Evolutionary conservation across 169 alveolate genomes (phyloP), one percentile per base, ranked within the genome.

Genomic region (Babesia ovis): DNA sequence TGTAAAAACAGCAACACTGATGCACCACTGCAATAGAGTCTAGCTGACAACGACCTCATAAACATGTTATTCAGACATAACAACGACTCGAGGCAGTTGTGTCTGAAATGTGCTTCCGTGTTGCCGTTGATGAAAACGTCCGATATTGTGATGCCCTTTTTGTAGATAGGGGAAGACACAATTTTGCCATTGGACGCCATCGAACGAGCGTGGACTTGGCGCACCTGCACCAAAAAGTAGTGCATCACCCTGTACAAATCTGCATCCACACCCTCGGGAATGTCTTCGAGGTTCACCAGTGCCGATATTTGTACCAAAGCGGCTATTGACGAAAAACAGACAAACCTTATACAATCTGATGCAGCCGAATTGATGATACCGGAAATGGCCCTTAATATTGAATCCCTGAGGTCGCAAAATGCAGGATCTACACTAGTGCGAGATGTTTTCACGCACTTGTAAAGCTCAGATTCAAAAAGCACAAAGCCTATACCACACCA

Each of bases 401-500:
- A 5, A 34, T 37, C 48, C n/a, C 74, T 34, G 31, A 64, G 31
- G 39, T 27, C 37, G 32, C 34, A 3, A 25, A 27, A 27, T 3
- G 29, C 50, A 2, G 25, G 53, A 39, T 64, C 61, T n/a, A 6
- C 39, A 16, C 48, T 22, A 4, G 27, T n/a, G 34, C 22, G 43
- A 5, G 62, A 43, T 22, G 45, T 27, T 22, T 41, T 51, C 18
- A 68, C 29, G 35, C 57, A 53, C 34, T 53, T 53, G 69, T 68
- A 68, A 23, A 68, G 42, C 31, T 39, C 60, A 32, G 79, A 54
- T 37, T 68, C 79, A 54, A 31, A 68, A 2, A 68, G 48, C 23
- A 68, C 79, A 54, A 51, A 68, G 27, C 68, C 69, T 9, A 68
- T 41, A 29, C 56, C 58, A 39, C 69, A 68, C 69, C 69, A 56